Conservation (phyloP, 1,284 basidiomycete species). For the Takashimella koratensis region DNA sequence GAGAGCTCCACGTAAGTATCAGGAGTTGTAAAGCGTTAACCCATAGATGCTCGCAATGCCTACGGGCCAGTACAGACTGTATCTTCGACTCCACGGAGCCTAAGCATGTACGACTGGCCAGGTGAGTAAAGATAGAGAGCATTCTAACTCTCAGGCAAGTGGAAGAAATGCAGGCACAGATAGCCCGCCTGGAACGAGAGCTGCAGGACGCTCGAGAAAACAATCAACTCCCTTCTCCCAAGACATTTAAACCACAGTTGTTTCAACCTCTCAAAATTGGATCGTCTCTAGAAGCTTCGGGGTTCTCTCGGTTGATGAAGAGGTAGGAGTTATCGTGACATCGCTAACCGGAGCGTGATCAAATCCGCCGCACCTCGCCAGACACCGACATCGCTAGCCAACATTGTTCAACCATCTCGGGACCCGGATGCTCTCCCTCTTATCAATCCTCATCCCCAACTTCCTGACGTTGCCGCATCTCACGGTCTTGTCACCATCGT, state of each 20-base stretch:
- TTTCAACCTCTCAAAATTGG: background rate
- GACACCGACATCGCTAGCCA: conserved; percentile 1
- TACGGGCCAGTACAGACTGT: conserved; percentile 6
- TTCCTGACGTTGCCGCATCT: conserved; percentile 6
- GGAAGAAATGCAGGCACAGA: background rate
- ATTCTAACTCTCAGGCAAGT: background rate
- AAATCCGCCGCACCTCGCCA: background rate
- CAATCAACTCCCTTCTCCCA: too few species aligned
- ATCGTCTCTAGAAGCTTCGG: background rate
- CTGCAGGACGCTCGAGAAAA: too few species aligned
- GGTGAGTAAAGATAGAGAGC: conserved; percentile 1
- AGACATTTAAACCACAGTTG: too few species aligned
- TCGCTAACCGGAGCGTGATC: background rate
- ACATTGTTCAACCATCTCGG: background rate
- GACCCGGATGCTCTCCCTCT: conserved; percentile 2
- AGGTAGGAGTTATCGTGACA: background rate
- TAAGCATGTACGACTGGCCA: conserved; percentile 3
- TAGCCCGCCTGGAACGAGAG: background rate
- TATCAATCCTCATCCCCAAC: conserved; percentile 12
- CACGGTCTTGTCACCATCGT: conserved; percentile 6
- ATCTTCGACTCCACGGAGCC: conserved; percentile 7
- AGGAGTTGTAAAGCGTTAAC: background rate
- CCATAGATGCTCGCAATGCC: conserved; percentile 7
- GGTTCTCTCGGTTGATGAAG: background rate
- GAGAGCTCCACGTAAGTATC: conserved; percentile 7